Base-by-base conservation (phyloP, 2,329 filamentous ascomycete genomes). In the Colletotrichum sp. region DNA sequence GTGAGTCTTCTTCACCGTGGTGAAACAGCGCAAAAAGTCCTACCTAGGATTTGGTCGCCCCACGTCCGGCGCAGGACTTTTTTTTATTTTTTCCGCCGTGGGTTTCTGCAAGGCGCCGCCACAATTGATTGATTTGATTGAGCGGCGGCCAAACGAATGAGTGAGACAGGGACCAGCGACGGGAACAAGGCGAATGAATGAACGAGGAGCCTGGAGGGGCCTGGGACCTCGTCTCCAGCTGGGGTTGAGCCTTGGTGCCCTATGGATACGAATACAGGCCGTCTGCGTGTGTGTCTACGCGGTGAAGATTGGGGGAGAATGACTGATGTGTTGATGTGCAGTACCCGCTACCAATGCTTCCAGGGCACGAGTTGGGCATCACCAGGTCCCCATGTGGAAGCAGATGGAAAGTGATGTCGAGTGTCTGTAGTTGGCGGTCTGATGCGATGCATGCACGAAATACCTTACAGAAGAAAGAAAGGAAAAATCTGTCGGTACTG, bases 21-120 rank as follows among this genome's bases (percentile, higher is more conserved):
- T 76, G 74, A 73, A 76, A 76, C 74, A 65, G 16, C 21, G 28
- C n/a, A 44, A 73, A 76, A 76, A 69, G 74, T 76, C 70, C 70
- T 76, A 76, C 64, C 70, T 76, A 73, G 64, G 70, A 73, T 49
- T 49, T 0, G 10, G 44, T 21, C n/a, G 73, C 73, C 73, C 73
- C 73, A 76, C 70, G 64, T 52, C 69, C 21, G 62, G 34, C 57
- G 49, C 57, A 73, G 70, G 70, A 73, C 70, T 73, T 73, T 65
- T 73, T 65, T 34, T 62, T 71, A 21, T 32, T 30, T 62, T 30
- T 62, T 30, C 30, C n/a, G 59, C 32, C n/a, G n/a, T 36, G 26
- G 30, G 18, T 65, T 44, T 30, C 67, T 52, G 30, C 62, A 75
- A 49, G 72, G 69, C 62, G 72, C 52, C 69, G 36, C 36, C 62